These are phyloP conservation scores for Globomyces pollinis-pini DNA, from an alignment of 192 early-diverging fungal genomes.

Conservation along the genomic window DNA sequence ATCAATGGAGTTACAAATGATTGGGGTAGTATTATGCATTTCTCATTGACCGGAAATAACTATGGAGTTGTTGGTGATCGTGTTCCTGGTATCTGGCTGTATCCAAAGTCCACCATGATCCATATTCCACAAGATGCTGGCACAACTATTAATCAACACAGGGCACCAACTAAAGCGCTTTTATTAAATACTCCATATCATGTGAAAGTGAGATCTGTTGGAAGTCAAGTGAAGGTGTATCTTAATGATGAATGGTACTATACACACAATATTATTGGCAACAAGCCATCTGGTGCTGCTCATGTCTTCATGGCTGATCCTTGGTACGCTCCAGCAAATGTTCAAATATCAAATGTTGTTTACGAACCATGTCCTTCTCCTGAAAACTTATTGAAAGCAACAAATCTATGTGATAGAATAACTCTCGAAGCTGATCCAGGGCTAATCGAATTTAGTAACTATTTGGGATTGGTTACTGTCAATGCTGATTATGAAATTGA, in stretches of 20 bases:
- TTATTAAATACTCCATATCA: too few species aligned
- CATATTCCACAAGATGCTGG: too few species aligned
- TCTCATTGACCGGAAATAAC: too few species aligned
- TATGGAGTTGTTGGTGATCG: too few species aligned
- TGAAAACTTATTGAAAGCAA: neutral
- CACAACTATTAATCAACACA: too few species aligned
- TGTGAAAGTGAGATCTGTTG: too few species aligned
- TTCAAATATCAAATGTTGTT: neutral
- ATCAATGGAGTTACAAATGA: too few species aligned
- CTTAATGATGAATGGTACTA: neutral
- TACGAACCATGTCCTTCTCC: too few species aligned
- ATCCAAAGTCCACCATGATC: too few species aligned
- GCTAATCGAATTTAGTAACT: neutral
- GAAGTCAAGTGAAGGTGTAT: neutral
- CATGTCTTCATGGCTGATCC: slow-evolving; percentile 2
- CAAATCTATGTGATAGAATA: neutral
- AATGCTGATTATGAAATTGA: neutral
- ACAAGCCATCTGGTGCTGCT: neutral
- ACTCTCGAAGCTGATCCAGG: neutral
- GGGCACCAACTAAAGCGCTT: too few species aligned
- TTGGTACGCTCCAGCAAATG: slow-evolving; percentile 1
- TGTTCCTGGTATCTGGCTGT: too few species aligned
- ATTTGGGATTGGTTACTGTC: neutral
- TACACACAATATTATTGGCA: neutral
- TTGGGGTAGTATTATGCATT: too few species aligned